Evolutionary conservation across 1,139 yeast species (phyloP), one percentile per base, ranked within the genome.

Genomic region (Pichia terricola): DNA sequence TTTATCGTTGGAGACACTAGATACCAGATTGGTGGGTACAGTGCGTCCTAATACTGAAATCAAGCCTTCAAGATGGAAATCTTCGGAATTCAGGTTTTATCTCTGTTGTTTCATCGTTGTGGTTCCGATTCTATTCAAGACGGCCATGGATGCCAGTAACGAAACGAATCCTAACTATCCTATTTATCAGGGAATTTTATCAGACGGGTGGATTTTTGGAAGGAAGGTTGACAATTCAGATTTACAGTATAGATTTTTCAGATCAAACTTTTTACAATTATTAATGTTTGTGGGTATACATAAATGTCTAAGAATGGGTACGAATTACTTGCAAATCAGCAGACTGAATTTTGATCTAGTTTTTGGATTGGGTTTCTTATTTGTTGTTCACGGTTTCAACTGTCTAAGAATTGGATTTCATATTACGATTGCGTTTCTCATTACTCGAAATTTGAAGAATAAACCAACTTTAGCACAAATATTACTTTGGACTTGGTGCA

Each of bases 161-260:
- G 86, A 81, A 47, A 67, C 77, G 5, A 87, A 85, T 57, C 79
- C 82, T n/a, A 88, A 88, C 58, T 91, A 81, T 58, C 72, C 74
- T 25, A 67, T 69, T 42, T 88, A 74, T 57, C 72, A 73, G 50
- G 73, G 77, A 44, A 65, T 80, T 39, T 68, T 91, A 46, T 72
- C 80, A 38, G 65, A 73, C 8, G 83, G 89, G 2, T 86, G 95
- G 95, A 63, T 85, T 52, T 77, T 79, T 53, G 88, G 89, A 3
- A 64, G 94, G 32, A 81, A 76, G 66, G 94, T 77, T 53, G 96
- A 94, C 60, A 89, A 89, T 60, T 82, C 95, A 4, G 99, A 94
- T 60, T 70, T 70, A 35, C 99, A 94, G 62, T 94, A 91, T 58
- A 68, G 87, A 31, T 86, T 88, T 56, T 88, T 94, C 61, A 73